Base-by-base conservation (phyloP, 441 rosid genomes). In the Mallotus japonicus region DNA sequence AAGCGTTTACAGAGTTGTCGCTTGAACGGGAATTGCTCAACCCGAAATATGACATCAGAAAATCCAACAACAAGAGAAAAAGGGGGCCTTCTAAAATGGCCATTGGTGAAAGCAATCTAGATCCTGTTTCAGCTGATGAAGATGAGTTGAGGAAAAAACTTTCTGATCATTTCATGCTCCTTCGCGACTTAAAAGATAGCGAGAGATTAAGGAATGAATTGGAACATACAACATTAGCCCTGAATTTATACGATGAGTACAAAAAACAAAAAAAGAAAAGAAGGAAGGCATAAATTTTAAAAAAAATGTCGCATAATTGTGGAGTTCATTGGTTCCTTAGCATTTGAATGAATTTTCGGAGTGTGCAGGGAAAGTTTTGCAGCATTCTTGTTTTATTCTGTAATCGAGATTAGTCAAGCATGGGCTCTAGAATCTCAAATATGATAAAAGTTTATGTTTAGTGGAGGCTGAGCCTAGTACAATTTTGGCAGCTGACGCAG, bases 1-100 rank as follows among this genome's bases (percentile, higher is more conserved):
- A 89, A 66, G 96, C 95, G 12, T 93, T 89, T 71, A 73, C 62
- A 46, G 90, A 89, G 51, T 77, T 83, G 72, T 85, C 90, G 3
- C 85, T 90, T 7, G 89, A 78, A 34, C 76, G 74, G 22, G 96
- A 88, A 74, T 62, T 90, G 16, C 88, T 89, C 79, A 83, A 75
- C 79, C 76, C 73, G 20, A 84, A 76, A 73, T 37, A 57, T 10
- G 81, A 84, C 73, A 44, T 70, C 20, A 72, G 68, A 65, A 87
- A 86, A 73, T 49, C 84, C 34, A 85, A 69, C 73, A 80, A 47
- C 85, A 91, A 85, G 84, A 76, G 86, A 77, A 95, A 82, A 77
- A 79, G 84, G 71, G 91, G 28, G 3, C 50, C 75, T 13, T 78
- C 77, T 46, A 69, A 50, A 32, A 40, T 66, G 63, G 42, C 69